These are phyloP conservation scores for Sporothrix brunneoviolacea DNA, from an alignment of 2,329 filamentous ascomycete species.

Conservation along the genomic window DNA sequence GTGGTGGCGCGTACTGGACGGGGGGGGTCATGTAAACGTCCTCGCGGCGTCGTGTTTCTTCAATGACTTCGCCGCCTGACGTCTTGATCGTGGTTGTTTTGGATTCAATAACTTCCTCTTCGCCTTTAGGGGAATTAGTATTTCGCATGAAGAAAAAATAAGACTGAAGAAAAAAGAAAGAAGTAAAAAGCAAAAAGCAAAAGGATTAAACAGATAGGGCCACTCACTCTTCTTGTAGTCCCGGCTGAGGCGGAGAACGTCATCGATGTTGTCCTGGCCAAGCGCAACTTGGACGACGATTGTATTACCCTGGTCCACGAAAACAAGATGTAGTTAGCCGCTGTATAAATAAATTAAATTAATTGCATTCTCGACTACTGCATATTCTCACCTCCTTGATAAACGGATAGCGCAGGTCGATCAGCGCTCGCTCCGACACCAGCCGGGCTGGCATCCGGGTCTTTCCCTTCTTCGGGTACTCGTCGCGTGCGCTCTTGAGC, in stretches of 20 bases:
- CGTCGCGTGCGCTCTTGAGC: slow-evolving; percentile 36
- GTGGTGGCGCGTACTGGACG: slow-evolving; percentile 16
- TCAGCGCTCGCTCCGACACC: slow-evolving; percentile 72
- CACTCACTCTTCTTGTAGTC: slow-evolving; percentile 59
- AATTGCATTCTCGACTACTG: no score
- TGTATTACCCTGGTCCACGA: slow-evolving; percentile 57
- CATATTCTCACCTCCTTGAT: slow-evolving; percentile 88
- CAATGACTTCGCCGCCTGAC: slow-evolving; percentile 33
- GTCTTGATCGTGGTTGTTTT: slow-evolving; percentile 11
- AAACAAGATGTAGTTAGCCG: background rate
- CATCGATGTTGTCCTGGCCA: slow-evolving; percentile 85
- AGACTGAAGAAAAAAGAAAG: background rate
- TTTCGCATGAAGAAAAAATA: background rate
- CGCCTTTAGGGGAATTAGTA: background rate
- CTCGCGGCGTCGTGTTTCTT: slow-evolving; percentile 41
- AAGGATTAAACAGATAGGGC: no score
- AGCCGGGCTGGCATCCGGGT: slow-evolving; percentile 78
- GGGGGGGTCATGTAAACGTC: slow-evolving; percentile 30
- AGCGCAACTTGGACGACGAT: slow-evolving; percentile 79
- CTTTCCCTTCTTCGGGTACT: slow-evolving; percentile 78
- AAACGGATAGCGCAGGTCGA: slow-evolving; percentile 80
- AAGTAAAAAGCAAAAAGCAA: background rate
- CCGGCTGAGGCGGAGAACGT: slow-evolving; percentile 76
- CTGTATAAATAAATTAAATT: no score
- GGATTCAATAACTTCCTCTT: slow-evolving; percentile 10